A percentile compares a stretch with the other conserved stretches of the same genome.
phyloP scores from a whole-genome alignment of 140 eudicot species.

The Oenanthe javanica region DNA sequence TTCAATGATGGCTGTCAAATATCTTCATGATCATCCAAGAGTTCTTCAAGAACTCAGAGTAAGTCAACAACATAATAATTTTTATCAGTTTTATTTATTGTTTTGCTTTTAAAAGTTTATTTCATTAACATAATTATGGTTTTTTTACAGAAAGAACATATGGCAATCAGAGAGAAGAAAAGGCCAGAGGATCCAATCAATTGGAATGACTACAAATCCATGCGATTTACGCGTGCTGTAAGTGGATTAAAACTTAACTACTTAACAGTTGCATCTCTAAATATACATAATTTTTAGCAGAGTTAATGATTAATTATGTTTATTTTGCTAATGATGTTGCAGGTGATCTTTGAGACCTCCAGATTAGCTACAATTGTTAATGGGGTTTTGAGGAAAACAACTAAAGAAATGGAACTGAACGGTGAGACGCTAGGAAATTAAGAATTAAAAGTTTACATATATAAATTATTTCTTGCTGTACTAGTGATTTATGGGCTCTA shows the following conservation, averaged over 20 bases:
- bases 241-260: constrained; percentile 11
- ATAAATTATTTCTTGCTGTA: not conserved
- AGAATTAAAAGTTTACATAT: not conserved
- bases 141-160: constrained; percentile 42
- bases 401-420: constrained; percentile 41
- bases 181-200: constrained; percentile 35
- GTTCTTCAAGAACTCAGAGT: constrained; percentile 52
- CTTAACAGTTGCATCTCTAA: not conserved
- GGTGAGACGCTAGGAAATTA: constrained; percentile 23
- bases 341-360: constrained; percentile 58
- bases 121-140: not conserved
- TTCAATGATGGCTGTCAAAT: constrained; percentile 68
- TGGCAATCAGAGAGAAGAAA: constrained; percentile 42
- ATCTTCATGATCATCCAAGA: constrained; percentile 57
- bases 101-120: not conserved
- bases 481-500: constrained; percentile 16
- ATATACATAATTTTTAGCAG: not conserved
- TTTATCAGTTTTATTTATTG: not conserved
- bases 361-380: constrained; percentile 54
- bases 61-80: not conserved
- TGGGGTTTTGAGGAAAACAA: constrained; percentile 58
- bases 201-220: constrained; percentile 48
- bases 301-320: not conserved
- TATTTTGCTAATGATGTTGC: constrained; percentile 2
- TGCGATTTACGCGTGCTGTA: constrained; percentile 63